These are phyloP conservation scores for Viola pubescens DNA, from an alignment of 441 rosid species.

Conservation along the genomic window DNA sequence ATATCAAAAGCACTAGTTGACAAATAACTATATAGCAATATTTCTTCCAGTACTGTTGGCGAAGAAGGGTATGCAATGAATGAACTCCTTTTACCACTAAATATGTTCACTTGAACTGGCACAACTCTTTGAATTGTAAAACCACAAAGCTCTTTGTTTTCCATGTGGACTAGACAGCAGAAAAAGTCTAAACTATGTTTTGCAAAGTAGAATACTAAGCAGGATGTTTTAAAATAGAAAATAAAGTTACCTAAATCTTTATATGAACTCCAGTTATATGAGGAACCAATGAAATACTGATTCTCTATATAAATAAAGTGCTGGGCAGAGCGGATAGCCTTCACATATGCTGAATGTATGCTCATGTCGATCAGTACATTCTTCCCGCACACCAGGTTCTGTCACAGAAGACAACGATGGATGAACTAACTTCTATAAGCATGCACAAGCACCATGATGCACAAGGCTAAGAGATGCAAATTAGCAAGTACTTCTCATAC, in stretches of 20 bases:
- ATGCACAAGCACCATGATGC: background rate
- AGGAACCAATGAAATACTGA: constrained; percentile 93
- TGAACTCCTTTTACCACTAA: background rate
- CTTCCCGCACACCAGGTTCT: constrained; percentile 92
- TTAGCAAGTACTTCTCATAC: constrained; percentile 6
- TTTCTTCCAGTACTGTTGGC: background rate
- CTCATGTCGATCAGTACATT: constrained; percentile 95
- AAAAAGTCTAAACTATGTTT: background rate
- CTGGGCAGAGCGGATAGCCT: constrained; percentile 97
- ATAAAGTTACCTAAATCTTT: constrained; percentile 55
- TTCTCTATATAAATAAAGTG: constrained; percentile 95
- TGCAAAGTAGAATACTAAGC: constrained; percentile 1
- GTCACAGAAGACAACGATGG: constrained; percentile 24
- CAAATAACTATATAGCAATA: background rate
- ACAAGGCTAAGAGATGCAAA: background rate
- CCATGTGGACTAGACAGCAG: background rate
- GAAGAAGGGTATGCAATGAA: background rate
- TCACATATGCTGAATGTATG: constrained; percentile 95
- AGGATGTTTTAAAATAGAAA: background rate
- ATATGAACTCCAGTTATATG: constrained; percentile 77
- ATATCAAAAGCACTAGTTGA: background rate
- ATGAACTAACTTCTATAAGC: constrained; percentile 15
- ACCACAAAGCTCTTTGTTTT: background rate
- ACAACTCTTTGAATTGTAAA: background rate
- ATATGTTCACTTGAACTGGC: background rate